Percentiles rank a stretch among this genome's conserved stretches.
Evolutionary conservation across 2,329 filamentous ascomycete species (phyloP).

Genomic region (Botryotinia globosa): DNA sequence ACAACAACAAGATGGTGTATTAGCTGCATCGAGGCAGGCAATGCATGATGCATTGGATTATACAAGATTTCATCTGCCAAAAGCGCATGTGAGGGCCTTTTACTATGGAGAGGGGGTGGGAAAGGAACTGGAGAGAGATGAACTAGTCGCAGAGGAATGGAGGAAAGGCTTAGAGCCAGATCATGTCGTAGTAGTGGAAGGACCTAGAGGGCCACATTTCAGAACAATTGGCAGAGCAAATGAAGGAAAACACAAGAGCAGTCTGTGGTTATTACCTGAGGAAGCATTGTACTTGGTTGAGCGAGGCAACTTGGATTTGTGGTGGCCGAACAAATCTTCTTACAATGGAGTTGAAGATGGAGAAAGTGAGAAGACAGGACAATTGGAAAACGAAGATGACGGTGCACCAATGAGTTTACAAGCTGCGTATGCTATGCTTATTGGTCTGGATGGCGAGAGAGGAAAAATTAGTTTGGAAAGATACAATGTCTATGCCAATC

Average conservation of each 20-base stretch:
- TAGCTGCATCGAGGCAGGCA: slow-evolving; percentile 78
- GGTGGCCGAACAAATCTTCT: slow-evolving; percentile 67
- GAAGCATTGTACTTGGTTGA: slow-evolving; percentile 89
- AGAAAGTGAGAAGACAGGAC: slow-evolving; percentile 43
- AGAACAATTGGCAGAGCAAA: slow-evolving; percentile 70
- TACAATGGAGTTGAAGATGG: slow-evolving; percentile 40
- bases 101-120: slow-evolving; percentile 60
- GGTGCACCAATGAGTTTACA: slow-evolving; percentile 87
- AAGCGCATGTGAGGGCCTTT: slow-evolving; percentile 64
- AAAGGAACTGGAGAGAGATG: slow-evolving; percentile 32
- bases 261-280: slow-evolving; percentile 83
- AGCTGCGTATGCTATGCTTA: slow-evolving; percentile 80
- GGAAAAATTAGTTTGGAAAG: slow-evolving; percentile 68
- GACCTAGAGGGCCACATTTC: slow-evolving; percentile 68
- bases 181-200: slow-evolving; percentile 64
- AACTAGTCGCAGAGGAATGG: slow-evolving; percentile 64
- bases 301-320: slow-evolving; percentile 79
- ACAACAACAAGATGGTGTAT: slow-evolving; percentile 69
- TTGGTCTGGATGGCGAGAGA: slow-evolving; percentile 64
- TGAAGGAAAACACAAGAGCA: slow-evolving; percentile 55
- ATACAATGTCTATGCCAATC: slow-evolving; percentile 82
- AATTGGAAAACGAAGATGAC: slow-evolving; percentile 52
- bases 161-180: slow-evolving; percentile 59
- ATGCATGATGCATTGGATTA: slow-evolving; percentile 85
- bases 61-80: slow-evolving; percentile 70